Evolutionary conservation across 371 early-diverging fungal genomes (phyloP), one percentile per base, ranked within the genome.

Genomic region (Entomophthora muscae): DNA sequence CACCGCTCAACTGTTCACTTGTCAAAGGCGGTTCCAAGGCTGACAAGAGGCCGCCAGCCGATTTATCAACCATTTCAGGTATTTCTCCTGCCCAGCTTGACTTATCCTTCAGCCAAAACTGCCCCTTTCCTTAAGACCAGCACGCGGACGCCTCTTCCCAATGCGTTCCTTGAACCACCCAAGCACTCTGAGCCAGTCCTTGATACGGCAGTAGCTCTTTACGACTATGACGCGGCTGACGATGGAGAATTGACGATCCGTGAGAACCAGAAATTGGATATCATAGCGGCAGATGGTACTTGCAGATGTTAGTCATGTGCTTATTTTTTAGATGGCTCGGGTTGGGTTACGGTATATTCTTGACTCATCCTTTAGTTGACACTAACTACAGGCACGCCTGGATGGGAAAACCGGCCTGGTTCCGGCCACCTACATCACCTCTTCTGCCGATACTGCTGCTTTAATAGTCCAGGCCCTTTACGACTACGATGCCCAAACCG

Each of bases 311-410:
- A 1, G 3, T 22, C 21, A 51, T 51, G 7, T 26, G 26, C 23
- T 27, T 13, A 33, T 61, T 61, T 17, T 17, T 12, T 32, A 78
- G 87, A 81, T 71, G 83, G 81, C 0, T 76, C 80, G 27, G 92
- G 91, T 1, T 91, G 93, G 92, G 77, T 86, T 23, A 82, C 82
- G 63, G 88, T 83, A 64, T 51, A 51, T 10, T 52, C 32, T 61
- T 5, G 3, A 27, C 64, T 24, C 54, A 56, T 21, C 52, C 31
- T 33, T 26, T 32, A 13, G 10, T 63, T 42, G 12, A 17, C 27
- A 57, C n/a, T 24, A 62, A 65, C 64, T 71, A 27, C 26, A 24
- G 13, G 28, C 51, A 2, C n/a, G 7, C 3, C 52, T 57, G 67
- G 70, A 69, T 67, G 32, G 76, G 75, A 3, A 68, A 70, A 21